phyloP scores from a whole-genome alignment of 2,329 filamentous ascomycete species.

The Myriosclerotinia duriaeana region DNA sequence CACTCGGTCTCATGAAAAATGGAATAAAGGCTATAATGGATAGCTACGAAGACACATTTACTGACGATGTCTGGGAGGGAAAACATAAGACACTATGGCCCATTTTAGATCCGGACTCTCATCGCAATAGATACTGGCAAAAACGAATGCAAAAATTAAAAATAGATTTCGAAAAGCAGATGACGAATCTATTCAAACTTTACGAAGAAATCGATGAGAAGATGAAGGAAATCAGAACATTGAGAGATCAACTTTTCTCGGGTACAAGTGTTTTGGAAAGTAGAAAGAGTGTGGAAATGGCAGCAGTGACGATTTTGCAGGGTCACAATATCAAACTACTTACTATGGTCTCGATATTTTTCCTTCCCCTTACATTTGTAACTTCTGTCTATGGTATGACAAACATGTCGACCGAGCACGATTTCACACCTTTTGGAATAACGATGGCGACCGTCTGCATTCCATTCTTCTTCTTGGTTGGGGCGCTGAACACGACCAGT shows the following conservation, averaged over 20 bases:
- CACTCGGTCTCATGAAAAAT: conserved; percentile 59
- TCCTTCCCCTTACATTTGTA: conserved; percentile 61
- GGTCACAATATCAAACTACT: conserved; percentile 61
- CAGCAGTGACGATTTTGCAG: conserved; percentile 53
- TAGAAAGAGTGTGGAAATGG: conserved; percentile 57
- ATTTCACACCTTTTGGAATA: conserved; percentile 49
- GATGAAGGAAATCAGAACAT: conserved; percentile 54
- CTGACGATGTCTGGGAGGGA: conserved; percentile 58
- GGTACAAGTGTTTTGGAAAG: conserved; percentile 63
- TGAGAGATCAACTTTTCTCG: conserved; percentile 62
- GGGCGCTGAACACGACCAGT: conserved; percentile 46
- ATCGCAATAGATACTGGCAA: conserved; percentile 49
- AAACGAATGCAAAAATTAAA: conserved; percentile 48
- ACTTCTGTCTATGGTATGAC: conserved; percentile 59
- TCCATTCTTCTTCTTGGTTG: conserved; percentile 50
- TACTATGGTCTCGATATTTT: conserved; percentile 55
- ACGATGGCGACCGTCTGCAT: conserved; percentile 44
- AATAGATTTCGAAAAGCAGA: conserved; percentile 48
- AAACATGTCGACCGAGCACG: conserved; percentile 45
- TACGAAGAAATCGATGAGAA: conserved; percentile 47
- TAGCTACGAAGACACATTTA: conserved; percentile 58
- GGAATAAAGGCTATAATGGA: conserved; percentile 58
- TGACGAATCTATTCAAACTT: conserved; percentile 43
- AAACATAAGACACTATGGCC: conserved; percentile 57
- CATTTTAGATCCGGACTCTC: conserved; percentile 47